Evolutionary conservation across 805 yeast species (phyloP), one percentile per base, ranked within the genome.

Genomic region (Starmerella bombi): DNA sequence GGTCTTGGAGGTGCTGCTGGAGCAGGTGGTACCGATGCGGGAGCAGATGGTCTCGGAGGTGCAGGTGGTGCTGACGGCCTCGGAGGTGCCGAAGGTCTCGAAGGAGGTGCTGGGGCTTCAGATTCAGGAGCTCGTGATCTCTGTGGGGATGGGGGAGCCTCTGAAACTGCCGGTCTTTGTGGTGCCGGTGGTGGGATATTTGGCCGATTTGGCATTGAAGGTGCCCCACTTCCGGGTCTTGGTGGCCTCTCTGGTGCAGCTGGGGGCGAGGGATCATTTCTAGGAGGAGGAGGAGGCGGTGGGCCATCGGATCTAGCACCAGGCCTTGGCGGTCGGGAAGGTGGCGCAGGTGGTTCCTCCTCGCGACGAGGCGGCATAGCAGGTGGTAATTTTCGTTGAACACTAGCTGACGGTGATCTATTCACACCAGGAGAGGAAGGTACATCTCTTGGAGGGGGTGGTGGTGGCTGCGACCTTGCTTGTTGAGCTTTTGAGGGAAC

Each of bases 21-120:
- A 15, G 38, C 46, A 2, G 43, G 37, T 10, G 45, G 46, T 2
- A 33, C 32, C 15, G 22, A 34, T n/a, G 15, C 37, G 39, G 8
- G 37, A 36, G n/a, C 34, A 28, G 8, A 28, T 12, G 31, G 31
- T 12, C 33, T 44, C 38, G 53, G 46, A 17, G 52, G 41, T 16
- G 49, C 44, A 3, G 55, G 56, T 1, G 50, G 51, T 4, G 53
- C 22, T 6, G 55, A 45, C 6, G 57, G 52, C 12, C 50, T 46
- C 6, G 56, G 41, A 1, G 59, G 50, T 5, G 55, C 42, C 5
- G 67, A 66, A 3, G 68, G 67, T 2, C 71, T 64, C 12, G 69
- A 9, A 20, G 39, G 18, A 37, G 41, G 38, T 7, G 37, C 33
- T 9, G 34, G 22, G 14, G 34, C 8, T 18, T 18, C 15, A 6